Evolutionary conservation across 805 yeast genomes (phyloP).

Genomic region (Saccharomycopsis javanensis): DNA sequence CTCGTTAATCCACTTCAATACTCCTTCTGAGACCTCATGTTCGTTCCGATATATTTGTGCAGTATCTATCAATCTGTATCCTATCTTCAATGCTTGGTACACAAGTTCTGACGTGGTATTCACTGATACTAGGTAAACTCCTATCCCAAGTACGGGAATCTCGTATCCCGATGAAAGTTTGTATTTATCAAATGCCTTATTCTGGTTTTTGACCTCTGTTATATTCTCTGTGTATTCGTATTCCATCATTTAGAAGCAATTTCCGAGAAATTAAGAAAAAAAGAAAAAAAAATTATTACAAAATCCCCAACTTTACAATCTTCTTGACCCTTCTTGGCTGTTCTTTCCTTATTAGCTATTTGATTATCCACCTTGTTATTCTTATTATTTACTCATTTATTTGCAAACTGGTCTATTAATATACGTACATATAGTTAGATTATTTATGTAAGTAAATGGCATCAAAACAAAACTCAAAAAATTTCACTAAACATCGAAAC

Average conservation of each 20-base stretch:
- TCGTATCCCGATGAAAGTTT: slow-evolving; percentile 1
- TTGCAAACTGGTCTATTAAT: too few relatives aligned
- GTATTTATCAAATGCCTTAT: slow-evolving; percentile 1
- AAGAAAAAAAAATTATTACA: too few relatives aligned
- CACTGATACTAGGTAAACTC: slow-evolving; percentile 18
- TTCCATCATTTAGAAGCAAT: neutral
- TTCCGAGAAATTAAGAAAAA: too few relatives aligned
- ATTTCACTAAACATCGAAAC: too few relatives aligned
- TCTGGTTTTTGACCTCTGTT: neutral
- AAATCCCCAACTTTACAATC: too few relatives aligned
- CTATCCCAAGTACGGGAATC: slow-evolving; percentile 16
- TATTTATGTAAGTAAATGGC: too few relatives aligned
- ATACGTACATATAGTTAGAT: too few relatives aligned
- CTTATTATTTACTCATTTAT: too few relatives aligned
- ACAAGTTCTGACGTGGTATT: slow-evolving; percentile 12
- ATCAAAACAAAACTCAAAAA: too few relatives aligned
- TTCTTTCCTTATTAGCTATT: too few relatives aligned
- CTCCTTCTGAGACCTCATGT: slow-evolving; percentile 14
- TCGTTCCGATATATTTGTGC: slow-evolving; percentile 19
- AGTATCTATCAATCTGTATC: slow-evolving; percentile 17
- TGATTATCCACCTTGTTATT: too few relatives aligned
- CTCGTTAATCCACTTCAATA: slow-evolving; percentile 14
- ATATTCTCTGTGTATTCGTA: neutral
- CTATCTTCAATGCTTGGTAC: slow-evolving; percentile 16
- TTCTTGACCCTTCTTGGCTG: too few relatives aligned